Conservation (phyloP, 1,284 basidiomycete species). For the Cryptococcus sp. region DNA sequence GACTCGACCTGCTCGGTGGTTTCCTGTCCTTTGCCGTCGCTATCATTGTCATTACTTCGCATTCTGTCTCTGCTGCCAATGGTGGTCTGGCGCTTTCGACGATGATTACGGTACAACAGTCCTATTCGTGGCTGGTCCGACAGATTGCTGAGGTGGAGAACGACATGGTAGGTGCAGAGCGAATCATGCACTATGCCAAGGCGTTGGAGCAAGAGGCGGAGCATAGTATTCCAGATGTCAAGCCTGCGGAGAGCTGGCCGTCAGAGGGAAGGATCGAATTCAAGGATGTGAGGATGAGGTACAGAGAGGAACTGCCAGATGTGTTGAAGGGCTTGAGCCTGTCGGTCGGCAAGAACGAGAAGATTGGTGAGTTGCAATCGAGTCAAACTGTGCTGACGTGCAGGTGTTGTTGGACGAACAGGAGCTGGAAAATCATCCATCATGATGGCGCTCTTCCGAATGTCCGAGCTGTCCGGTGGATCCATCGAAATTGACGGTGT, state of each 20-base stretch:
- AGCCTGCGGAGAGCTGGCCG: constrained; percentile 65
- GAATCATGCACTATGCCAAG: constrained; percentile 62
- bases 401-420: constrained; percentile 22
- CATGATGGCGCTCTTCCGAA: constrained; percentile 53
- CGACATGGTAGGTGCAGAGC: constrained; percentile 86
- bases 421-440: constrained; percentile 57
- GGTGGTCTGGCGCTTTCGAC: constrained; percentile 54
- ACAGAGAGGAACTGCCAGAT: constrained; percentile 51
- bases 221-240: constrained; percentile 57
- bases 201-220: constrained; percentile 73
- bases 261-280: constrained; percentile 44
- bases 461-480: constrained; percentile 47
- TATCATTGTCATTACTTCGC: constrained; percentile 67
- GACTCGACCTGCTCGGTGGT: constrained; percentile 76
- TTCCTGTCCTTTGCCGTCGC: constrained; percentile 72
- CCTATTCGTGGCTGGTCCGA: constrained; percentile 76
- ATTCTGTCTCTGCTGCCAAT: constrained; percentile 68
- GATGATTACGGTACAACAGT: constrained; percentile 49
- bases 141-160: constrained; percentile 83
- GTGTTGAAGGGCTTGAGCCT: constrained; percentile 58
- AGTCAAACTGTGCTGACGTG: constrained; percentile 47
- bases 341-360: constrained; percentile 49
- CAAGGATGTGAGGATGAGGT: constrained; percentile 48
- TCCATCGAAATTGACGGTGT: constrained; percentile 47
- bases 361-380: constrained; percentile 47